phyloP scores from a whole-genome alignment of 805 yeast species.

The Zygosaccharomyces bisporus region DNA sequence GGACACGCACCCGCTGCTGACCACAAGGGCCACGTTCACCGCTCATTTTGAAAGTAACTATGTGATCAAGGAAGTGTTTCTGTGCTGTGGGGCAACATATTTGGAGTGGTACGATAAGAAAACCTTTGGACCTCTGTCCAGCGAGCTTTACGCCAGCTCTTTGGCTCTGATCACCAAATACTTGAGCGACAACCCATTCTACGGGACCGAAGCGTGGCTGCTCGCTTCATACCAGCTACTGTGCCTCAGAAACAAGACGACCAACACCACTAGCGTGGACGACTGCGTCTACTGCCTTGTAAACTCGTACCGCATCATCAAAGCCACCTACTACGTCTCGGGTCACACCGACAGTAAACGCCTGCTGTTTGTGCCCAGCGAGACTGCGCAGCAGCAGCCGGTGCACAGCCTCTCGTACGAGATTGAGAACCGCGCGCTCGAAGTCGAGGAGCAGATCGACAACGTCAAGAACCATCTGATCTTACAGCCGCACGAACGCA shows the following conservation, averaged over 20 bases:
- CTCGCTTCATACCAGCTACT: slow-evolving; percentile 40
- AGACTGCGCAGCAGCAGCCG: slow-evolving; percentile 2
- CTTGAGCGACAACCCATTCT: slow-evolving; percentile 23
- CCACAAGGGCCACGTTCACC: slow-evolving; percentile 41
- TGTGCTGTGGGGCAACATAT: slow-evolving; percentile 43
- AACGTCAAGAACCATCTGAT: slow-evolving; percentile 5
- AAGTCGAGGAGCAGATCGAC: slow-evolving; percentile 6
- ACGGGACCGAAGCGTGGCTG: slow-evolving; percentile 40
- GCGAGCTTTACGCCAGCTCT: slow-evolving; percentile 27
- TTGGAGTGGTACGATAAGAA: slow-evolving; percentile 35
- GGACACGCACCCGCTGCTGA: slow-evolving; percentile 39
- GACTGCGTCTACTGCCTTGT: slow-evolving; percentile 36
- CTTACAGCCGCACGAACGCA: slow-evolving; percentile 33
- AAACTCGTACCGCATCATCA: slow-evolving; percentile 38
- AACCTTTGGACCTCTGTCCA: slow-evolving; percentile 22
- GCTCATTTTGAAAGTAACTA: slow-evolving; percentile 36
- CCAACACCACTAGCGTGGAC: slow-evolving; percentile 27
- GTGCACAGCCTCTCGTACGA: slow-evolving; percentile 15
- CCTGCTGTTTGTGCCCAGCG: background rate
- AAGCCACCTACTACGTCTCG: slow-evolving; percentile 22
- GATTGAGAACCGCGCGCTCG: slow-evolving; percentile 14
- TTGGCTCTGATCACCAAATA: slow-evolving; percentile 22
- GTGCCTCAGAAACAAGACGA: slow-evolving; percentile 39
- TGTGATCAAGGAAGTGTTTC: slow-evolving; percentile 35
- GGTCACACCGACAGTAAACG: background rate